Evolutionary conservation across 2,329 filamentous ascomycete species (phyloP), one percentile per base, ranked within the genome.

Genomic region (Scytalidium sp.): DNA sequence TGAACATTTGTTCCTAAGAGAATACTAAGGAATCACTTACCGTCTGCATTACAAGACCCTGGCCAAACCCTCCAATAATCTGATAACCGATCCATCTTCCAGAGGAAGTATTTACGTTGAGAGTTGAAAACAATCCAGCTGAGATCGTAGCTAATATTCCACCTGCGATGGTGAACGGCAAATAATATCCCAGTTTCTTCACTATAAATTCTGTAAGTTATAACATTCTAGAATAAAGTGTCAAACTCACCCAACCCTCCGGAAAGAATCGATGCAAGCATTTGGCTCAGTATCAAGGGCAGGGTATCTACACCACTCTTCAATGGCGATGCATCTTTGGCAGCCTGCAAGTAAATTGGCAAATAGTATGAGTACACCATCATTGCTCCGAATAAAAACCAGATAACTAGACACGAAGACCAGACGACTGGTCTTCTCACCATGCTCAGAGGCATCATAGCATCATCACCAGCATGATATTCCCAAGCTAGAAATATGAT

Each of bases 11-110:
- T 3, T 19, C 17, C 7, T 11, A 27, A 20, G 13, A 1, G 19
- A 32, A n/a, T n/a, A n/a, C n/a, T n/a, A 29, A 17, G 3, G 42
- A 19, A 39, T 4, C 20, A 15, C n/a, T n/a, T n/a, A n/a, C n/a
- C n/a, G n/a, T n/a, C n/a, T n/a, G n/a, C n/a, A n/a, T n/a, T n/a
- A n/a, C n/a, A n/a, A 41, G 11, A 10, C 39, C 46, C 11, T n/a
- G 21, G 8, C 46, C 46, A 10, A 43, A 7, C 63, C 90, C 79
- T 47, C 95, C 74, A 51, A 91, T 67, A 8, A 49, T 49, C 22
- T 27, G 21, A 29, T 27, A 49, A 13, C 46, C 46, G 15, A 49
- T 22, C 46, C 46, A 44, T 13, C 11, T 17, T 2, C 40, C 41
- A n/a, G 21, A 19, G 8, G 46, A 19, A 2, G 46, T 49, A 19